Base-by-base conservation (phyloP, 2,329 filamentous ascomycete species). In the Aureobasidium sp. region DNA sequence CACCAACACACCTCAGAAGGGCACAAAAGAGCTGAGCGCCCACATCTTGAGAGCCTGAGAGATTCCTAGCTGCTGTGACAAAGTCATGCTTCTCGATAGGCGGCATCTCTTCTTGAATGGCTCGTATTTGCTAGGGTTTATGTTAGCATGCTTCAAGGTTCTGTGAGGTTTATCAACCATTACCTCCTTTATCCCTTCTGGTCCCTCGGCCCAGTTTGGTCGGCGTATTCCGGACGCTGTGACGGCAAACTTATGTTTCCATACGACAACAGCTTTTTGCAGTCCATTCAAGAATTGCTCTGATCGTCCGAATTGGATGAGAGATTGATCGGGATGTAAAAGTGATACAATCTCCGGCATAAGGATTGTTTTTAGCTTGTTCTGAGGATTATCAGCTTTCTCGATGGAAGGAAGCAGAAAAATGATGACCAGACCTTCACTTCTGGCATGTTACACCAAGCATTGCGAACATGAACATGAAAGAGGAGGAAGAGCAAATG, bases 11-110 rank as follows among this genome's bases (percentile, higher is more conserved):
- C 20, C 94, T 86, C 4, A 99, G 80, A 36, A 97, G 75, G 2
- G 92, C 89, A 72, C 94, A 97, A 69, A 95, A 96, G 0, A 99
- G 74, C 72, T 97, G 92, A 1, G 91, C 89, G 0, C 92, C 94
- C 11, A 95, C 81, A 72, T 99, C 94, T 66, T 92, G 85, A 9
- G 93, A 97, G 0, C 93, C 95, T 66, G 86, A 79, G 20, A 96
- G 74, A 5, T 77, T 83, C 64, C 78, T 81, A 0, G 92, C 90
- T 34, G 89, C 87, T 41, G 80, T 79, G 4, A 82, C 80, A 68
- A 97, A 97, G 66, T 95, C 90, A 0, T 80, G 76, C 63, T 83
- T 86, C 31, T 91, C 88, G 53, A 88, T 75, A 22, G 86, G 82
- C 0, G 84, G 79, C 62, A 45, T 56, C 61, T 31, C 48, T 20